Evolutionary conservation across 441 rosid species (phyloP).

Genomic region (Bocquillonia castaneifolia): DNA sequence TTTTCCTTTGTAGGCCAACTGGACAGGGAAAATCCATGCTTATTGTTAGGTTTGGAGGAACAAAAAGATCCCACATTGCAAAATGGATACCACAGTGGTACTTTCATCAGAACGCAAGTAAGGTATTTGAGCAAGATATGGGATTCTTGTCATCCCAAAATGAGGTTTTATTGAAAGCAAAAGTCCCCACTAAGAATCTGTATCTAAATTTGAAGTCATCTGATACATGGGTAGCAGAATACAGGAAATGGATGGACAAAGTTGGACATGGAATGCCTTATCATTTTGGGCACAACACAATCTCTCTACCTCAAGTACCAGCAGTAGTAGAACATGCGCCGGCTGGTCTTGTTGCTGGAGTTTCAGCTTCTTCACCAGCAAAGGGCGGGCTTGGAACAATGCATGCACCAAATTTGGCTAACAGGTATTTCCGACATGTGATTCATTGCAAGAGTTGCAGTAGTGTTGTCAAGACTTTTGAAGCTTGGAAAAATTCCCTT

Average conservation of each 20-base stretch:
- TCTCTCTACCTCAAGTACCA: constrained; percentile 59
- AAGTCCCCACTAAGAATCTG: constrained; percentile 71
- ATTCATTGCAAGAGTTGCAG: constrained; percentile 83
- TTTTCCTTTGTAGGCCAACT: constrained; percentile 87
- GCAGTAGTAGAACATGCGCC: constrained; percentile 91
- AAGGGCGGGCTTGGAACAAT: constrained; percentile 70
- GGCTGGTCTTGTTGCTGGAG: constrained; percentile 67
- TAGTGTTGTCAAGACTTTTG: constrained; percentile 46
- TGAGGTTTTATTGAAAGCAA: constrained; percentile 69
- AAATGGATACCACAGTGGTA: constrained; percentile 71
- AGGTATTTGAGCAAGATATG: constrained; percentile 95
- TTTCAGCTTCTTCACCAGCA: constrained; percentile 69
- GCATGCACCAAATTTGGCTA: constrained; percentile 75
- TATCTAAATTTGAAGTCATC: constrained; percentile 70
- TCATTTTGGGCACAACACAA: constrained; percentile 77
- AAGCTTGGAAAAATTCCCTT: constrained; percentile 54
- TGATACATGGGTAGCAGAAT: constrained; percentile 87
- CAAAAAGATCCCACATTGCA: constrained; percentile 47
- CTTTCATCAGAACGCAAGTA: constrained; percentile 76
- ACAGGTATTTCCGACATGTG: constrained; percentile 72
- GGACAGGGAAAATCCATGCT: constrained; percentile 98
- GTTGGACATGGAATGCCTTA: constrained; percentile 98
- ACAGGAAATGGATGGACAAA: constrained; percentile 96
- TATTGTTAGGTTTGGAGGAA: constrained; percentile 73
- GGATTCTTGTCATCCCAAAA: constrained; percentile 89